phyloP scores from a whole-genome alignment of 331 rosid genomes.

The Quercus lobata region DNA sequence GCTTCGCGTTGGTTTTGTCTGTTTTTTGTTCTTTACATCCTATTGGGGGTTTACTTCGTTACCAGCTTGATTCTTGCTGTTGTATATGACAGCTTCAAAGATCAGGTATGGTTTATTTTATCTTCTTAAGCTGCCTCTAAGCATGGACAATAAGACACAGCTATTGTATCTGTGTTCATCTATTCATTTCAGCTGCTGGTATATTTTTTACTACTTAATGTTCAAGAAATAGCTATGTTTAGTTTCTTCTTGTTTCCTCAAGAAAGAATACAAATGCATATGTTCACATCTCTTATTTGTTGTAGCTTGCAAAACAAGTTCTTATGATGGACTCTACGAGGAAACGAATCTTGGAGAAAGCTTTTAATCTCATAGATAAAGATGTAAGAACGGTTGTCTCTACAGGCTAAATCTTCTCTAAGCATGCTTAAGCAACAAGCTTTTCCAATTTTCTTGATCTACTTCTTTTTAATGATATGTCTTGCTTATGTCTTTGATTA shows the following conservation, averaged over 20 bases:
- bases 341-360: conserved; percentile 67
- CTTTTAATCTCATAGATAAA: conserved; percentile 66
- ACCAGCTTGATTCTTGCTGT: conserved; percentile 96
- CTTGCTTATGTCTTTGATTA: background rate
- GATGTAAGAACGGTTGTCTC: conserved; percentile 47
- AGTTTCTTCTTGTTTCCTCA: conserved; percentile 1
- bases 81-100: conserved; percentile 89
- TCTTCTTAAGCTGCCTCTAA: conserved; percentile 2
- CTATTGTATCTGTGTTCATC: conserved; percentile 1
- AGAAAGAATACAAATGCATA: conserved; percentile 15
- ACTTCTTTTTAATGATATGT: background rate
- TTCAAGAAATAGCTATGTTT: conserved; percentile 1
- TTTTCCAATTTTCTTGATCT: background rate
- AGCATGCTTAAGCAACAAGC: conserved; percentile 7
- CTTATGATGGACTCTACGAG: conserved; percentile 61
- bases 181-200: background rate
- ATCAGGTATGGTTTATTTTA: conserved; percentile 56
- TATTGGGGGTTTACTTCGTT: conserved; percentile 93
- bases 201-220: background rate
- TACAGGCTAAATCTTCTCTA: background rate
- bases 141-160: conserved; percentile 5
- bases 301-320: conserved; percentile 87
- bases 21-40: conserved; percentile 76
- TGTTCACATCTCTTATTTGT: conserved; percentile 14
- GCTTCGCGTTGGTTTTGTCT: conserved; percentile 86